Evolutionary conservation across 2,329 filamentous ascomycete genomes (phyloP).

Genomic region (Emergomyces africanus): DNA sequence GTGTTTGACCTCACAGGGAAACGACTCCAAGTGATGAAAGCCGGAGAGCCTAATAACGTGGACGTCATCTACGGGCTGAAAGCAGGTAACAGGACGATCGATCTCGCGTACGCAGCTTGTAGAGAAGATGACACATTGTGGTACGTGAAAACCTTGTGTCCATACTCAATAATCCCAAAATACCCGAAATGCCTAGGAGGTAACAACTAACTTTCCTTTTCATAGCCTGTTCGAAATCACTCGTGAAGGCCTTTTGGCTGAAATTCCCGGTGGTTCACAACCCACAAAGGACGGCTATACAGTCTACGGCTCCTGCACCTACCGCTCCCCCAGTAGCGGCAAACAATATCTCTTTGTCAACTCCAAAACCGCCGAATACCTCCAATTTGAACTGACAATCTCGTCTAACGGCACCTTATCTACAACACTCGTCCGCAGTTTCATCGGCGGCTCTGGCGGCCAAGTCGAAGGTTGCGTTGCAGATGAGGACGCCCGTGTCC

Average conservation of each 20-base stretch:
- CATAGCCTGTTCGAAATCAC: conserved; percentile 40
- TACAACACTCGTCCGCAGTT: conserved; percentile 39
- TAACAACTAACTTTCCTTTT: not conserved
- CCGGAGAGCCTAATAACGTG: conserved; percentile 42
- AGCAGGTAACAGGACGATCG: conserved; percentile 31
- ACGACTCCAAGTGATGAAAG: conserved; percentile 33
- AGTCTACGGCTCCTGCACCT: conserved; percentile 42
- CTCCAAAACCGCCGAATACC: conserved; percentile 40
- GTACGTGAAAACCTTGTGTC: conserved; percentile 22
- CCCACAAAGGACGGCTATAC: conserved; percentile 33
- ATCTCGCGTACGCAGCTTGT: conserved; percentile 41
- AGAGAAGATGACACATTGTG: conserved; percentile 41
- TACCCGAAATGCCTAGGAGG: not conserved
- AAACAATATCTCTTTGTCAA: conserved; percentile 45
- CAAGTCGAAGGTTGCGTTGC: conserved; percentile 44
- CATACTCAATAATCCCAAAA: not conserved
- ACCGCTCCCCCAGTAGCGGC: conserved; percentile 34
- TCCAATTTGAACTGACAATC: conserved; percentile 39
- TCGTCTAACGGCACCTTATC: conserved; percentile 30
- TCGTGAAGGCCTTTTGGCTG: conserved; percentile 31
- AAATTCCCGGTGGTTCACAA: conserved; percentile 37
- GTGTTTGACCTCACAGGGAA: conserved; percentile 40
- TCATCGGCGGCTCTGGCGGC: conserved; percentile 38
- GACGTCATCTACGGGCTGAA: conserved; percentile 41
- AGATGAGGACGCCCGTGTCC: conserved; percentile 39